Percentiles rank a stretch among this genome's conserved stretches.
These are phyloP conservation scores for Hansenula sp. DNA, from an alignment of 1,139 yeast genomes.

Conservation along the genomic window DNA sequence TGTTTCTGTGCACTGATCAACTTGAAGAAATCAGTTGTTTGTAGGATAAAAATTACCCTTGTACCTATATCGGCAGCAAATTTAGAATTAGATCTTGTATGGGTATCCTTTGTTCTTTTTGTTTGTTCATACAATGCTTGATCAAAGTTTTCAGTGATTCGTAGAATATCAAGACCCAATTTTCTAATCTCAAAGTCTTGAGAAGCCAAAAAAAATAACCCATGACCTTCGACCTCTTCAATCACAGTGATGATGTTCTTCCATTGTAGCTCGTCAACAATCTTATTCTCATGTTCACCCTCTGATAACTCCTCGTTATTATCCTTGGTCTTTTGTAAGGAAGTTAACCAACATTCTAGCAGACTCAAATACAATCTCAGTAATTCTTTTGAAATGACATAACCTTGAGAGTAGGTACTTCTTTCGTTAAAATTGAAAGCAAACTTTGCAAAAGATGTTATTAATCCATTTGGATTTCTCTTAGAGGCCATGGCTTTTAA, in stretches of 20 bases:
- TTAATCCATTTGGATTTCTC: constrained; percentile 65
- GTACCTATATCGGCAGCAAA: constrained; percentile 79
- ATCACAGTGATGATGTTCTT: constrained; percentile 76
- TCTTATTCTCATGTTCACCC: constrained; percentile 28
- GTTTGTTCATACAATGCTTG: constrained; percentile 62
- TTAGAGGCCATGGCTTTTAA: constrained; percentile 62
- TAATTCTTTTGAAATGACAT: constrained; percentile 50
- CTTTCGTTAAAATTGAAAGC: constrained; percentile 80
- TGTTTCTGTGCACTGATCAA: constrained; percentile 51
- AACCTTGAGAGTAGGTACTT: constrained; percentile 46
- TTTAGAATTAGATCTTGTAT: constrained; percentile 59
- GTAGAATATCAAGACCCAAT: constrained; percentile 68
- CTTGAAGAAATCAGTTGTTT: constrained; percentile 63
- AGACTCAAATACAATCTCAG: constrained; percentile 74
- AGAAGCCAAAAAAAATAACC: constrained; percentile 84
- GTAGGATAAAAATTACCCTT: constrained; percentile 73
- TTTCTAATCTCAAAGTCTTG: constrained; percentile 76
- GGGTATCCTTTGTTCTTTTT: constrained; percentile 29
- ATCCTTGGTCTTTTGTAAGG: constrained; percentile 37
- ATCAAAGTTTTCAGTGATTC: constrained; percentile 80
- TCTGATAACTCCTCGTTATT: constrained; percentile 24
- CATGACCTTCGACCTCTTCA: constrained; percentile 96
- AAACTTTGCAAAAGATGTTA: constrained; percentile 72
- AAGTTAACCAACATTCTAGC: constrained; percentile 74
- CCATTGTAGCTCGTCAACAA: constrained; percentile 66